Evolutionary conservation across 164 flowering plant genomes (phyloP), one percentile per base, ranked within the genome.

Genomic region (Sextonia rubra): DNA sequence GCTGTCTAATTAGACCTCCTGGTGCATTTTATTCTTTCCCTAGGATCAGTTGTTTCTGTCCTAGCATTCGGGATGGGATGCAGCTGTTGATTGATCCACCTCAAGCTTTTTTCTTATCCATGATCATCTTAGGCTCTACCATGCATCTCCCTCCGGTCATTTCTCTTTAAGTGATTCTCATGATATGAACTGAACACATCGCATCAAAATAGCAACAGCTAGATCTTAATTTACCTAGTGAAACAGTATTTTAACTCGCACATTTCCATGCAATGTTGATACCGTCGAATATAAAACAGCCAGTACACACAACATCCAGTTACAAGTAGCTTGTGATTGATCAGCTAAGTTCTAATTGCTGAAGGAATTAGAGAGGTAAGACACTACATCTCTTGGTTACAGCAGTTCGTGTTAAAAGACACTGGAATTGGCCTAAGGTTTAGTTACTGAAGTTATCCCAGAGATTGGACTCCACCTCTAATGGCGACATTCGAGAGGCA

Each of bases 391-490:
- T 32, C 9, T 32, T 32, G 44, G 44, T 52, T 52, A 52, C 58
- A 52, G 18, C 14, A 14, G 58, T 52, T 52, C 20, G 3, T 14
- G 64, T 61, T 4, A 61, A 22, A 24, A 25, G 27, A 24, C 25
- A 24, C 14, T 61, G 8, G 25, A 24, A 61, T 14, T 30, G 17
- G 29, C 6, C 68, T 15, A 62, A 23, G 29, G 22, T 62, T 29
- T 64, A 44, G 24, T 37, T 20, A 73, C 70, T 27, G 37, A 74
- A 44, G 47, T 32, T 68, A 18, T 18, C 68, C 69, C 55, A 74
- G 49, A 22, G 15, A 23, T 9, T 62, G 25, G 47, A 63, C 62
- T 76, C 78, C 29, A 76, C 71, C 58, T 76, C 71, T 60, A 76
- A 25, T n/a, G 73, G 69, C 7, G 73, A 70, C 73, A 77, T 73